Conservation (phyloP, 1,139 yeast genomes). For the Sugiyamaella xylanicola region DNA sequence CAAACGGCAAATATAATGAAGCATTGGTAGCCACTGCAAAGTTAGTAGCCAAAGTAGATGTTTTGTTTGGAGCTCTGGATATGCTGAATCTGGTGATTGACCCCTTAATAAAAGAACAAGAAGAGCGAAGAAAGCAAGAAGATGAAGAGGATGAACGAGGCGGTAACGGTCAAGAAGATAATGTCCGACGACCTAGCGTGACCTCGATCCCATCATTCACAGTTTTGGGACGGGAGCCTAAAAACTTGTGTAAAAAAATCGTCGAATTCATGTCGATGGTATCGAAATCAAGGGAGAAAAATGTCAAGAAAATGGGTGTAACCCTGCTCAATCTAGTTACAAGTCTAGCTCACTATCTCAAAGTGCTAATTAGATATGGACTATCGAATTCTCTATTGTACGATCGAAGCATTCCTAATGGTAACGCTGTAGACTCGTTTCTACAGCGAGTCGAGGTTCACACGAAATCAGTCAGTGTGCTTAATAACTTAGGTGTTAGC, state of each 20-base stretch:
- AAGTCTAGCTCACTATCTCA: conserved; percentile 90
- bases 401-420: conserved; percentile 60
- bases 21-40: conserved; percentile 76
- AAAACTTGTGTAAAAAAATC: conserved; percentile 62
- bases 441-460: conserved; percentile 47
- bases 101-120: conserved; percentile 30
- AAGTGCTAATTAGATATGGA: conserved; percentile 80
- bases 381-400: conserved; percentile 70
- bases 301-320: conserved; percentile 46
- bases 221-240: conserved; percentile 71
- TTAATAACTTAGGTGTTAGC: conserved; percentile 55
- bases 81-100: conserved; percentile 37
- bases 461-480: conserved; percentile 41
- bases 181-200: neutral
- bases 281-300: conserved; percentile 42
- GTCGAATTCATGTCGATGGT: conserved; percentile 48
- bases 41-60: conserved; percentile 72
- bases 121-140: conserved; percentile 15
- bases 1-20: conserved; percentile 68
- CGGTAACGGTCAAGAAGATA: conserved; percentile 13
- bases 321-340: conserved; percentile 82
- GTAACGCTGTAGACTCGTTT: conserved; percentile 53
- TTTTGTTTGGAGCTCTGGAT: conserved; percentile 78
- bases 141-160: conserved; percentile 21
- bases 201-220: conserved; percentile 27